Percentiles rank a stretch among this genome's conserved stretches.
These are phyloP conservation scores for Fusarium pseudonygamai DNA, from an alignment of 2,329 filamentous ascomycete species.

Conservation along the genomic window DNA sequence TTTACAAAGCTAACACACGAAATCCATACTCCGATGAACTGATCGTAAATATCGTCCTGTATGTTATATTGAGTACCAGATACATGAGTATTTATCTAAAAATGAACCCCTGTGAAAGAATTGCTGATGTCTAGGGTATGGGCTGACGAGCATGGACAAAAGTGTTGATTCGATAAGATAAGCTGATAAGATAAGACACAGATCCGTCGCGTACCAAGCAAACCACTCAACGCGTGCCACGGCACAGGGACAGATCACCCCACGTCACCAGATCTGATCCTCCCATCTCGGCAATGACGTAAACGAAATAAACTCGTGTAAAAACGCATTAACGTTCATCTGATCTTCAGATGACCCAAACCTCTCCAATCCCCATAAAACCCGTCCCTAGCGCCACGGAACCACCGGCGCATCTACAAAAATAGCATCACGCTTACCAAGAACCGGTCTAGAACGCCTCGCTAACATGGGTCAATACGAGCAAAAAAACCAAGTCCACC, in stretches of 20 bases:
- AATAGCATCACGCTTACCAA: constrained; percentile 14
- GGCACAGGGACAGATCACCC: background rate
- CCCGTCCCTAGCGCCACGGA: background rate
- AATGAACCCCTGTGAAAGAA: too few relatives aligned
- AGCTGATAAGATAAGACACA: too few relatives aligned
- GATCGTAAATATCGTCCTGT: too few relatives aligned
- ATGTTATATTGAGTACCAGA: too few relatives aligned
- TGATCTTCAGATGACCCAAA: background rate
- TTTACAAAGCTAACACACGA: too few relatives aligned
- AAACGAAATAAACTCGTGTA: background rate
- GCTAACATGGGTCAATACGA: constrained; percentile 14
- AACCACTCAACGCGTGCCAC: too few relatives aligned
- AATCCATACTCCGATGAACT: too few relatives aligned
- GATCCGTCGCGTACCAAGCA: too few relatives aligned
- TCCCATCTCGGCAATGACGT: background rate
- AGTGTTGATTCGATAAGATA: too few relatives aligned
- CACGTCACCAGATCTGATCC: background rate
- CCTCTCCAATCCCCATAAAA: background rate
- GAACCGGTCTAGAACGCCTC: constrained; percentile 14
- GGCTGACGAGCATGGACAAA: too few relatives aligned
- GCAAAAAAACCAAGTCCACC: background rate
- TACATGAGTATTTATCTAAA: too few relatives aligned
- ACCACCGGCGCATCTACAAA: background rate
- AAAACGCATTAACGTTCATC: background rate
- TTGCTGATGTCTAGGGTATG: too few relatives aligned